phyloP scores from a whole-genome alignment of 2,329 filamentous ascomycete genomes.

The Amylocarpus encephaloides region DNA sequence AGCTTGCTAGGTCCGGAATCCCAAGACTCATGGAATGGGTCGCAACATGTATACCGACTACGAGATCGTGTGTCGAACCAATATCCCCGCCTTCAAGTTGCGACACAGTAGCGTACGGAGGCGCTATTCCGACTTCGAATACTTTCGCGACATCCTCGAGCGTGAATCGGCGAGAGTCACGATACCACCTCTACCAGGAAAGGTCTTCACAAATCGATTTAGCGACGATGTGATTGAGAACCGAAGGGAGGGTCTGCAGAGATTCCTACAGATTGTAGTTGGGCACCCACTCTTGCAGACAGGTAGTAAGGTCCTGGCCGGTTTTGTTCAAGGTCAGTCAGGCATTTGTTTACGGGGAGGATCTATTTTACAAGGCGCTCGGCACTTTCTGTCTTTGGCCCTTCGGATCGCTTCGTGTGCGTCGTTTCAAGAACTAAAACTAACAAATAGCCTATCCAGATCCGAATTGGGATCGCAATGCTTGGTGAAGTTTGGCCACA shows the following conservation, averaged over 20 bases:
- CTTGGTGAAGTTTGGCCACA: conserved; percentile 55
- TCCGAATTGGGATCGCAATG: conserved; percentile 86
- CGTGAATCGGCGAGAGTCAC: conserved; percentile 89
- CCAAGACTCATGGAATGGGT: conserved; percentile 88
- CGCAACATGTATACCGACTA: conserved; percentile 98
- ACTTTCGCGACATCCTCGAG: conserved; percentile 97
- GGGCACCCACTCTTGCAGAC: conserved; percentile 95
- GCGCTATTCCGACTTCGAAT: conserved; percentile 96
- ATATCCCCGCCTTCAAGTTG: conserved; percentile 98
- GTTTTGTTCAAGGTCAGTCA: conserved; percentile 85
- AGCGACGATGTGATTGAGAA: conserved; percentile 98
- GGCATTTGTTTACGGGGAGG: not conserved
- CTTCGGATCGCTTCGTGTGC: not conserved
- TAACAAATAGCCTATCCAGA: conserved; percentile 40
- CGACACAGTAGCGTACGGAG: conserved; percentile 81
- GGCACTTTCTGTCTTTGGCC: not conserved
- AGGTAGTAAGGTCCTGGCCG: conserved; percentile 90
- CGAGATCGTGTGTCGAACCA: conserved; percentile 95
- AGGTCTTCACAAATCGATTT: conserved; percentile 97
- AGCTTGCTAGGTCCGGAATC: conserved; percentile 70
- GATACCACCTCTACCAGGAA: conserved; percentile 90
- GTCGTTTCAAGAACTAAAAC: conserved; percentile 1
- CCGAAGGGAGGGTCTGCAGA: conserved; percentile 80
- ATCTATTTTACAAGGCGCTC: not conserved
- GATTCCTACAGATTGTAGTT: conserved; percentile 95